A percentile compares a stretch with the other conserved stretches of the same genome.
Conservation (phyloP, 805 yeast species). For the Yarrowia hollandica region DNA sequence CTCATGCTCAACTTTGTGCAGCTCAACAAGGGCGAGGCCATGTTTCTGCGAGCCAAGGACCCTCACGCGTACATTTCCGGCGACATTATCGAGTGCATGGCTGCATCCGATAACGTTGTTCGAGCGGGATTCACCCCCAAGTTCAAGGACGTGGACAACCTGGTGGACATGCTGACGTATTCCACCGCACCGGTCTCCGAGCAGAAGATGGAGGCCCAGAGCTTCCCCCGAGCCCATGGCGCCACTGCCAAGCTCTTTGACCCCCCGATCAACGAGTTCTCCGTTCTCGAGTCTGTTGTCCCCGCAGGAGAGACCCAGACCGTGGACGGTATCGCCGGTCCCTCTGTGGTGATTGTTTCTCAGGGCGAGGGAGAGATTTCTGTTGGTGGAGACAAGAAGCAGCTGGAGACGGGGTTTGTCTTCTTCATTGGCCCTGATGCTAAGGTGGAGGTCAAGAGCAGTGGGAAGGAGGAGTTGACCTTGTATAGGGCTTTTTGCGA, state of each 20-base stretch:
- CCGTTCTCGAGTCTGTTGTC: conserved; percentile 83
- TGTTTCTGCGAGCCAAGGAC: conserved; percentile 93
- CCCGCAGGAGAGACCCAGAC: conserved; percentile 52
- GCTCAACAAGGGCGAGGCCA: conserved; percentile 87
- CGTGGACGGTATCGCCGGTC: conserved; percentile 71
- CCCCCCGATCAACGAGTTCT: conserved; percentile 96
- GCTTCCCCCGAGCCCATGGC: conserved; percentile 48
- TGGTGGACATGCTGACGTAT: conserved; percentile 89
- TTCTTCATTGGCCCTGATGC: conserved; percentile 81
- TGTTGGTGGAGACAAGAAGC: conserved; percentile 44
- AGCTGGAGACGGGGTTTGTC: conserved; percentile 66
- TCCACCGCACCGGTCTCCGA: conserved; percentile 84
- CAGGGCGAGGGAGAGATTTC: conserved; percentile 69
- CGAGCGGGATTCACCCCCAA: conserved; percentile 99
- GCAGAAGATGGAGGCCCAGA: conserved; percentile 78
- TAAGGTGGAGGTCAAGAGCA: conserved; percentile 53
- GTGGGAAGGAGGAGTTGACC: conserved; percentile 51
- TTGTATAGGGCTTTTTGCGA: conserved; percentile 77
- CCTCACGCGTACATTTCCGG: conserved; percentile 98
- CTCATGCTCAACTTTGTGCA: conserved; percentile 84
- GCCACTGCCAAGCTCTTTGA: conserved; percentile 55
- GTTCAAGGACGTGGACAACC: conserved; percentile 88
- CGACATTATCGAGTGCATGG: conserved; percentile 99
- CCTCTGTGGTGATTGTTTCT: conserved; percentile 82
- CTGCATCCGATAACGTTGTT: conserved; percentile 97